Evolutionary conservation across 495 filamentous ascomycete genomes (phyloP).

Genomic region (Daldinia concentrica): DNA sequence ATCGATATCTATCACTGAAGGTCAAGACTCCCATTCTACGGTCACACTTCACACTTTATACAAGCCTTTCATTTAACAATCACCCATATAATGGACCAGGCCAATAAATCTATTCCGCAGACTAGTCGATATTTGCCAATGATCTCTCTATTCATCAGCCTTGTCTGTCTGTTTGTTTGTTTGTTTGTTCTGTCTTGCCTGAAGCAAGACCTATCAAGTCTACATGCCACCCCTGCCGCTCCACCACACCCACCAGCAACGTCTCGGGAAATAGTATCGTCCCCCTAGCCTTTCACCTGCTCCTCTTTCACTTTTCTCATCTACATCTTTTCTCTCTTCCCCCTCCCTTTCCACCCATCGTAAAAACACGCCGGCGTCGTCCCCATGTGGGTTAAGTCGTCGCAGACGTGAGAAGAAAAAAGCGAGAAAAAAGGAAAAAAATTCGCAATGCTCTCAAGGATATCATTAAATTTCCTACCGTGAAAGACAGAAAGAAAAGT

Average conservation of each 20-base stretch:
- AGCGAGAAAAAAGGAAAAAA: constrained; percentile 14
- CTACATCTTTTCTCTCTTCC: background rate
- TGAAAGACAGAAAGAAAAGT: constrained; percentile 42
- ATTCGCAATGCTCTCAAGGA: constrained; percentile 45
- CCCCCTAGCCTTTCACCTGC: background rate
- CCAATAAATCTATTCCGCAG: background rate
- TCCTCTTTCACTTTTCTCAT: background rate
- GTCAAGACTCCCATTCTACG: too few relatives aligned
- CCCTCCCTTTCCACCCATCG: background rate
- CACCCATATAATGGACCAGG: background rate
- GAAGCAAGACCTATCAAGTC: background rate
- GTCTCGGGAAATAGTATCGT: background rate
- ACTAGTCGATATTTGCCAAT: background rate
- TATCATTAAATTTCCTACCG: constrained; percentile 49
- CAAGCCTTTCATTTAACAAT: background rate
- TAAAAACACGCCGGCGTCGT: background rate
- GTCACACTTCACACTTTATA: too few relatives aligned
- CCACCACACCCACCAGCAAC: background rate
- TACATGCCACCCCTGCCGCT: background rate
- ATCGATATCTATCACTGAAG: too few relatives aligned
- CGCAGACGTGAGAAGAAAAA: constrained; percentile 11
- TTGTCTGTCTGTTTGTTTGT: too few relatives aligned
- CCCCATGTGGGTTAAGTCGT: background rate
- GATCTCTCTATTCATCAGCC: background rate
- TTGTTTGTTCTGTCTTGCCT: background rate